phyloP scores from a whole-genome alignment of 495 filamentous ascomycete genomes.

The Platismatia glauca region DNA sequence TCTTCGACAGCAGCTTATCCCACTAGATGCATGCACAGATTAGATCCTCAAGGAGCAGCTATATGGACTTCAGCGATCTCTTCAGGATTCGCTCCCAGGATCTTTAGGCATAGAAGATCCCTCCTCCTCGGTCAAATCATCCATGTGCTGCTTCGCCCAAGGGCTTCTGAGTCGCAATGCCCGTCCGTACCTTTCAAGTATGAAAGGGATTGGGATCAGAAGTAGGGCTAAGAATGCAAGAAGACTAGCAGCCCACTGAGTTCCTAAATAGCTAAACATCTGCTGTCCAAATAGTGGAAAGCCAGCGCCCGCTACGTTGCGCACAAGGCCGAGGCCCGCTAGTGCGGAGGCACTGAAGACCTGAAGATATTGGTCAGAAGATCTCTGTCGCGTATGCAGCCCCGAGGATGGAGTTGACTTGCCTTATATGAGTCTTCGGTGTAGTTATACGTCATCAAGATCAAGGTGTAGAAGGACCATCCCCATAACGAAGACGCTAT shows the following conservation, averaged over 20 bases:
- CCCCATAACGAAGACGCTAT: constrained; percentile 37
- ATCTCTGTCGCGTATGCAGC: neutral
- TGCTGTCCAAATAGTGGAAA: constrained; percentile 41
- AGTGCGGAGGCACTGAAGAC: constrained; percentile 34
- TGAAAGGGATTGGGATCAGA: constrained; percentile 45
- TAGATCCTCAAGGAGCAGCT: neutral
- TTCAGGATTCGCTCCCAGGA: neutral
- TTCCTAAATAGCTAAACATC: constrained; percentile 57
- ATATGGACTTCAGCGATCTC: neutral
- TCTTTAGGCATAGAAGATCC: constrained; percentile 3
- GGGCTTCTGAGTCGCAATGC: constrained; percentile 34
- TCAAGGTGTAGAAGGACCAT: constrained; percentile 31
- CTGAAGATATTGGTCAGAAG: neutral
- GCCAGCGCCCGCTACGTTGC: constrained; percentile 37
- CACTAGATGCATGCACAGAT: neutral
- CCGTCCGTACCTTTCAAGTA: constrained; percentile 29
- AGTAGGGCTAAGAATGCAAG: constrained; percentile 44
- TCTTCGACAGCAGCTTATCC: neutral
- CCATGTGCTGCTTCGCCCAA: constrained; percentile 38
- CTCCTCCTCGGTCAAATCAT: constrained; percentile 23
- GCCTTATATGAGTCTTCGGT: constrained; percentile 27
- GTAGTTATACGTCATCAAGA: constrained; percentile 29
- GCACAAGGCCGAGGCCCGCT: constrained; percentile 35
- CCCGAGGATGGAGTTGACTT: neutral
- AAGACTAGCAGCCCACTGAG: constrained; percentile 54